Evolutionary conservation across 805 yeast species (phyloP).

Genomic region (Saccharomycopsis synnaedendra): DNA sequence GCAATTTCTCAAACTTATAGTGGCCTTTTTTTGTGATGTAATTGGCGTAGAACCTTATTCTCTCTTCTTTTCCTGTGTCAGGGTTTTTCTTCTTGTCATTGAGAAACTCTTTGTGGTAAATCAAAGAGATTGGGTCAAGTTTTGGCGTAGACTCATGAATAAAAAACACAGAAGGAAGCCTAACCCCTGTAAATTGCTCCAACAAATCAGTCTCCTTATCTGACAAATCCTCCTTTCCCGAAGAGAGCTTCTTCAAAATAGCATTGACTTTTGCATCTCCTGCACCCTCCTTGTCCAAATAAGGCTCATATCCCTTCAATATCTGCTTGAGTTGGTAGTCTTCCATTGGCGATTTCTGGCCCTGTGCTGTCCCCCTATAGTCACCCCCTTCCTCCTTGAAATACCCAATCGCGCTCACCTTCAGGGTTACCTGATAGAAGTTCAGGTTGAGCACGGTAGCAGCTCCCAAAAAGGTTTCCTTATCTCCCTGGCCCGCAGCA

Average conservation of each 20-base stretch:
- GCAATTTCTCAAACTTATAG: constrained; percentile 13
- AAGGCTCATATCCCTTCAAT: background rate
- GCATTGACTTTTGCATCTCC: background rate
- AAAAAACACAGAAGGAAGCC: constrained; percentile 10
- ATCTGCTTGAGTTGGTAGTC: constrained; percentile 3
- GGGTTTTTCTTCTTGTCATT: constrained; percentile 8
- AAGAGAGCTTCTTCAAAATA: constrained; percentile 4
- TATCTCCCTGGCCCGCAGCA: constrained; percentile 71
- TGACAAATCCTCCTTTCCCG: constrained; percentile 2
- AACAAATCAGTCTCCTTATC: constrained; percentile 8
- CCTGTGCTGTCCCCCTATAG: constrained; percentile 15
- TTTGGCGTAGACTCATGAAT: constrained; percentile 15
- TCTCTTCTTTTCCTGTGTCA: background rate
- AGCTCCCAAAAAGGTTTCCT: constrained; percentile 65
- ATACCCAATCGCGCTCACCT: constrained; percentile 29
- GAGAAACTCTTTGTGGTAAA: constrained; percentile 8
- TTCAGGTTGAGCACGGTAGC: constrained; percentile 39
- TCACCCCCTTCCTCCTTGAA: constrained; percentile 14
- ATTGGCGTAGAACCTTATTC: constrained; percentile 13
- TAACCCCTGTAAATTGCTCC: constrained; percentile 3
- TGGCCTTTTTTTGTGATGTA: constrained; percentile 4
- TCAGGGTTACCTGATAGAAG: constrained; percentile 39
- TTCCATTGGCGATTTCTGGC: constrained; percentile 14
- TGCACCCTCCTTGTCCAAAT: background rate
- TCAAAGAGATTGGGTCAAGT: constrained; percentile 11